Evolutionary conservation across 31 red algal species (phyloP).

Genomic region (Porphyra umbilicalis): DNA sequence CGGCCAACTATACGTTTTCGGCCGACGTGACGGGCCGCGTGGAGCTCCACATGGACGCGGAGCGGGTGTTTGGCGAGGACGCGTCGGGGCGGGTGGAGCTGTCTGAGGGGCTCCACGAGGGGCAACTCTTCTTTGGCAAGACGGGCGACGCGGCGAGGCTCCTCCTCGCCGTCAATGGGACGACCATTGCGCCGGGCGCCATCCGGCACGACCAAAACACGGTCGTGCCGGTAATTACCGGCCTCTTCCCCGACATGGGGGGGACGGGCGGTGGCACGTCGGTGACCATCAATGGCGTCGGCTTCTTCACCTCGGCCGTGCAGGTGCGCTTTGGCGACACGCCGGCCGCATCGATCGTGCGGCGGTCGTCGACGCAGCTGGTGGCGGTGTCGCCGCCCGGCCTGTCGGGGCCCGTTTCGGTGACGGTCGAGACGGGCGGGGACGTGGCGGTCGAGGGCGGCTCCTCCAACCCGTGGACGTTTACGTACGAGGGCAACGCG

Average conservation of each 20-base stretch:
- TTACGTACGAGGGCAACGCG: constrained; percentile 18
- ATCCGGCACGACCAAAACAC: background rate
- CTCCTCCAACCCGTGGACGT: constrained; percentile 23
- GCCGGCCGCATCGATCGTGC: background rate
- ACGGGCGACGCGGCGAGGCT: background rate
- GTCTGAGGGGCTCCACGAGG: background rate
- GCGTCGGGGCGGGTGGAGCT: background rate
- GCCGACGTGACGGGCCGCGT: background rate
- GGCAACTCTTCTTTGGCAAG: background rate
- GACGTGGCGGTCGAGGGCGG: constrained; percentile 10
- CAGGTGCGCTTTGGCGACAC: background rate
- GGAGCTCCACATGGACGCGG: background rate
- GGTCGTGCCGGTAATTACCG: background rate
- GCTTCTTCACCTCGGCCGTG: background rate
- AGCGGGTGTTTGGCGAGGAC: background rate
- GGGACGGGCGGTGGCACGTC: background rate
- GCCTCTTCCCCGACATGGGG: background rate
- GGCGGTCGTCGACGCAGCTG: background rate
- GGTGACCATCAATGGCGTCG: background rate
- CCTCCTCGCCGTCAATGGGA: background rate
- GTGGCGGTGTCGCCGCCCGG: background rate
- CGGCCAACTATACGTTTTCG: background rate
- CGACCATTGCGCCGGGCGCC: background rate
- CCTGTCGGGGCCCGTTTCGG: background rate
- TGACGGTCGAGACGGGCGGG: background rate